Evolutionary conservation across 2,329 filamentous ascomycete species (phyloP), one percentile per base, ranked within the genome.

Genomic region (Pseudopyrenochaeta lycopersici): DNA sequence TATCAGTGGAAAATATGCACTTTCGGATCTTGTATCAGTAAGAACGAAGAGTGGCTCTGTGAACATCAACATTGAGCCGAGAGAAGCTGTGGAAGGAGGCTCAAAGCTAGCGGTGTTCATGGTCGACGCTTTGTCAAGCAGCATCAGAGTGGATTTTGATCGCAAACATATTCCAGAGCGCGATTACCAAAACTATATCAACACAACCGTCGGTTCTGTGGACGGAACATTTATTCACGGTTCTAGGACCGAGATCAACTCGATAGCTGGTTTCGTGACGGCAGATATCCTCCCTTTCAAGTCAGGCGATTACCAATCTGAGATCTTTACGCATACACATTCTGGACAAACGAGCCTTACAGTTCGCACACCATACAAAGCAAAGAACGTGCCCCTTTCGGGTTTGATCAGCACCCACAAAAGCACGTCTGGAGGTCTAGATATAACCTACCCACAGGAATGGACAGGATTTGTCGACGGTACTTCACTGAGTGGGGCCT

Each of bases 391-490:
- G 4, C 56, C 61, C 1, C 63, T 77, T 54, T 62, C 44, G 1
- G 63, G 67, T 1, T 46, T 79, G 12, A 58, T 57, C 1, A 75
- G 74, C 20, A 58, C 59, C 7, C 78, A 80, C 39, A 75, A 68
- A 30, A 75, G 64, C 21, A 61, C 62, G 2, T 76, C 73, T 3
- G 71, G 76, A 3, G 66, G 62, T 1, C 38, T 80, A 7, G 60
- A 72, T 7, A 45, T 81, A 6, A 58, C 58, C 1, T 80, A 80
- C 53, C 77, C 78, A 3, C 63, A 75, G 31, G 73, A 76, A 46
- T 80, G 78, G 78, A 72, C 76, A 38, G 78, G 78, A 5, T 55
- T 59, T 27, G 60, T 80, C 1, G 67, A 75, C 17, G 78, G 72
- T 1, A 67, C 65, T 17, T 71, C 68, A n/a, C 49, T 70, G 35